phyloP scores from a whole-genome alignment of 2,329 filamentous ascomycete genomes.

The Diaporthe nobilis region DNA sequence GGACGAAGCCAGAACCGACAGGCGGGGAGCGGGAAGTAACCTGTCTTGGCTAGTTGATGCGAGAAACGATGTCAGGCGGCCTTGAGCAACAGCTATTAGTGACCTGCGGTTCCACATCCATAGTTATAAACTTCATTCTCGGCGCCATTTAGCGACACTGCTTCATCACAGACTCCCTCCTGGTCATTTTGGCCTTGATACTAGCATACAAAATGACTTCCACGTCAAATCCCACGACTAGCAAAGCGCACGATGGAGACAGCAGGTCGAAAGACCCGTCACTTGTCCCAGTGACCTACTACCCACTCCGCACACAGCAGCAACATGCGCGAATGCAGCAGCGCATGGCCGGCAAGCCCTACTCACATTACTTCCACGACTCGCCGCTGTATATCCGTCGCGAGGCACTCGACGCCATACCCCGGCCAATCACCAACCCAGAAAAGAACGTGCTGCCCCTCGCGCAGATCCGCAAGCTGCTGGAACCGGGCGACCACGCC shows the following conservation, averaged over 20 bases:
- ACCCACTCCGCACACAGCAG: constrained; percentile 38
- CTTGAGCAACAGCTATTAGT: neutral
- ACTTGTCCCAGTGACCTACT: constrained; percentile 40
- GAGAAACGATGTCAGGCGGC: neutral
- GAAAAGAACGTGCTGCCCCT: constrained; percentile 34
- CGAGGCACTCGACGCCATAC: constrained; percentile 38
- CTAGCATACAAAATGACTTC: neutral
- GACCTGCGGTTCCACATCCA: too few species aligned
- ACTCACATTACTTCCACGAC: constrained; percentile 38
- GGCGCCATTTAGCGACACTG: neutral
- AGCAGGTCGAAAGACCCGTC: constrained; percentile 19
- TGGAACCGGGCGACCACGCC: constrained; percentile 38
- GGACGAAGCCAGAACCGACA: neutral
- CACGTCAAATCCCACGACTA: neutral
- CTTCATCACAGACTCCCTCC: too few species aligned
- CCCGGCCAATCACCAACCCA: constrained; percentile 34
- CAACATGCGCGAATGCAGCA: constrained; percentile 30
- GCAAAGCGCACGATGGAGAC: constrained; percentile 5
- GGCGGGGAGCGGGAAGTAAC: neutral
- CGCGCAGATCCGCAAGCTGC: constrained; percentile 29
- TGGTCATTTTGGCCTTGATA: neutral
- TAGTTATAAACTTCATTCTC: neutral
- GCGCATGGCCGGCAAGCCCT: constrained; percentile 38
- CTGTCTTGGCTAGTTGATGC: neutral
- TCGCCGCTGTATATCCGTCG: constrained; percentile 37